Evolutionary conservation across 2,329 filamentous ascomycete genomes (phyloP).

Genomic region (Cladosporium sp.): DNA sequence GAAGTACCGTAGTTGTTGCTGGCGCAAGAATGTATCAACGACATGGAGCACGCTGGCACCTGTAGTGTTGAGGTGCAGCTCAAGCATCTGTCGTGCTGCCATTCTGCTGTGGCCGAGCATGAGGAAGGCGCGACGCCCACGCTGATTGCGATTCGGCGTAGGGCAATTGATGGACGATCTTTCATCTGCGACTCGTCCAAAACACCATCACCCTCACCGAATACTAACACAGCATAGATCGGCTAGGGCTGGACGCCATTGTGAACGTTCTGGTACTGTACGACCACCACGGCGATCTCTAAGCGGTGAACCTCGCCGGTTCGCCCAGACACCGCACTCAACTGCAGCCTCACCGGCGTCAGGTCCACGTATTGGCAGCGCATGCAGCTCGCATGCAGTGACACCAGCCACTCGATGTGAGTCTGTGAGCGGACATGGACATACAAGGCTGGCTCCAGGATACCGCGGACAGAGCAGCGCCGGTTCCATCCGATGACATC

Average conservation of each 20-base stretch:
- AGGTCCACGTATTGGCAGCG: background rate
- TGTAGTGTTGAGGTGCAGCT: background rate
- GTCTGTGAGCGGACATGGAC: constrained; percentile 34
- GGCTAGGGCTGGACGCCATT: background rate
- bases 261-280: background rate
- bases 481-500: constrained; percentile 14
- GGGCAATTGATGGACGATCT: background rate
- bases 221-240: background rate
- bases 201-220: background rate
- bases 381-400: background rate
- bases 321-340: background rate
- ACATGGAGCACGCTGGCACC: background rate
- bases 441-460: constrained; percentile 43
- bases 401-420: background rate
- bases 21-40: too few relatives aligned
- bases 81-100: background rate
- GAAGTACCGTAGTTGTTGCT: too few relatives aligned
- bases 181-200: background rate
- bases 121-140: constrained; percentile 3
- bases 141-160: background rate
- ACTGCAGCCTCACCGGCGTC: background rate
- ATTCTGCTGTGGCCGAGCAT: background rate
- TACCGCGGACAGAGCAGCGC: constrained; percentile 34
- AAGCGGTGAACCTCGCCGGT: constrained; percentile 3
- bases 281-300: background rate